phyloP scores from a whole-genome alignment of 768 basidiomycete species.

The Serendipita sp. region DNA sequence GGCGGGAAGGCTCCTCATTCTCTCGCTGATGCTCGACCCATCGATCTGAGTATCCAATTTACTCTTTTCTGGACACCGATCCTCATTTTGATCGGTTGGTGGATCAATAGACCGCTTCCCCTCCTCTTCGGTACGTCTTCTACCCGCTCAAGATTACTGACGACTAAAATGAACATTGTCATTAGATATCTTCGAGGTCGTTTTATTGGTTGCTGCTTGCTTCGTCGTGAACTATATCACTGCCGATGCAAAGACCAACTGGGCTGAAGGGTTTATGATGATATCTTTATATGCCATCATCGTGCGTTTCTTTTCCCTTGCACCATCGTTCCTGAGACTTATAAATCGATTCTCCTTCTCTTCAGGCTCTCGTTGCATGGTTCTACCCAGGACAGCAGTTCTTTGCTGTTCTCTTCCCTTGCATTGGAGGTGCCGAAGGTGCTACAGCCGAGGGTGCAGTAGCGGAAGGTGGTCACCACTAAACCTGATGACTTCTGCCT shows the following conservation, averaged over 20 bases:
- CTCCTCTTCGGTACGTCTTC: conserved; percentile 45
- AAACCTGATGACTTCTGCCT: background rate
- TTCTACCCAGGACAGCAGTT: conserved; percentile 45
- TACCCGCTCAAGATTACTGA: background rate
- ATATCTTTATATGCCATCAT: conserved; percentile 54
- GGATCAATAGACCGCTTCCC: conserved; percentile 39
- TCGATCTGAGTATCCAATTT: conserved; percentile 67
- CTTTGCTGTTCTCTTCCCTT: conserved; percentile 27
- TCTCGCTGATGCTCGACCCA: conserved; percentile 52
- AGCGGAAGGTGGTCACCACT: background rate
- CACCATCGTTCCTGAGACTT: background rate
- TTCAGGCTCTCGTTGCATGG: conserved; percentile 30
- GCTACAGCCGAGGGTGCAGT: background rate
- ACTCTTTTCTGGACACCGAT: conserved; percentile 67
- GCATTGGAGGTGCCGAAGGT: conserved; percentile 11
- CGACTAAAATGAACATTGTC: background rate
- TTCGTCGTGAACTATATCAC: conserved; percentile 72
- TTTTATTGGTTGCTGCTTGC: conserved; percentile 44
- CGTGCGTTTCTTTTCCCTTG: conserved; percentile 19
- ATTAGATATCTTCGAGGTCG: conserved; percentile 55
- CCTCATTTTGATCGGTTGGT: conserved; percentile 53
- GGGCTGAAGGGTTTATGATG: conserved; percentile 36
- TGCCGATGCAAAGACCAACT: conserved; percentile 63
- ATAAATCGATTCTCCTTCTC: no score
- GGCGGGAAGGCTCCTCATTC: conserved; percentile 30